phyloP scores from a whole-genome alignment of 768 basidiomycete genomes.

The Galerina marginata region DNA sequence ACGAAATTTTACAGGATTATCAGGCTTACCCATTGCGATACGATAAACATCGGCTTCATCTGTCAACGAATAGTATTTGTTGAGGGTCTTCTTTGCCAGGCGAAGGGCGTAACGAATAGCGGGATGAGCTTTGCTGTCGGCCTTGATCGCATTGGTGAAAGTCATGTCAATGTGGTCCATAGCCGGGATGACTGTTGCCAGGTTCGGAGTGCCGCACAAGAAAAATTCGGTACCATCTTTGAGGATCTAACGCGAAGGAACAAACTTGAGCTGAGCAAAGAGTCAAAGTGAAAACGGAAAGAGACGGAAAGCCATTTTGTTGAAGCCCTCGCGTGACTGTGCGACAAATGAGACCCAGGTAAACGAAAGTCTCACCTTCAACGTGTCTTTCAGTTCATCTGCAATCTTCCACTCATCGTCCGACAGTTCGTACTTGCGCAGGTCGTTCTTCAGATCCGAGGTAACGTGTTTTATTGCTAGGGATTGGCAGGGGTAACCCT shows the following conservation, averaged over 20 bases:
- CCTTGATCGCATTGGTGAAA: constrained; percentile 11
- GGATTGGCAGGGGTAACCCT: too few relatives aligned
- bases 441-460: not conserved
- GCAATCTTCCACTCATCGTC: constrained; percentile 2
- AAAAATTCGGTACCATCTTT: constrained; percentile 25
- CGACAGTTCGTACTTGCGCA: not conserved
- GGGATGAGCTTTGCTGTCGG: not conserved
- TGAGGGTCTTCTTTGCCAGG: constrained; percentile 26
- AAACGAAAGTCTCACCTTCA: not conserved
- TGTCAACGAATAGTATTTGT: constrained; percentile 31
- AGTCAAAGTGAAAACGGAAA: not conserved
- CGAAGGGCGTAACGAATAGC: constrained; percentile 31
- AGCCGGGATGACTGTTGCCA: constrained; percentile 20
- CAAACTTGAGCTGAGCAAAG: not conserved
- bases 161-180: constrained; percentile 21
- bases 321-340: too few relatives aligned
- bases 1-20: not conserved
- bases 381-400: not conserved
- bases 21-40: constrained; percentile 30
- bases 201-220: constrained; percentile 17
- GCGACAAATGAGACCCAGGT: not conserved
- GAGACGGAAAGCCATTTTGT: not conserved
- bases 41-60: too few relatives aligned
- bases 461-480: constrained; percentile 5
- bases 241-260: constrained; percentile 7